Conservation (phyloP, 352 stramenopile species). For the Thraustochytrium sp. region DNA sequence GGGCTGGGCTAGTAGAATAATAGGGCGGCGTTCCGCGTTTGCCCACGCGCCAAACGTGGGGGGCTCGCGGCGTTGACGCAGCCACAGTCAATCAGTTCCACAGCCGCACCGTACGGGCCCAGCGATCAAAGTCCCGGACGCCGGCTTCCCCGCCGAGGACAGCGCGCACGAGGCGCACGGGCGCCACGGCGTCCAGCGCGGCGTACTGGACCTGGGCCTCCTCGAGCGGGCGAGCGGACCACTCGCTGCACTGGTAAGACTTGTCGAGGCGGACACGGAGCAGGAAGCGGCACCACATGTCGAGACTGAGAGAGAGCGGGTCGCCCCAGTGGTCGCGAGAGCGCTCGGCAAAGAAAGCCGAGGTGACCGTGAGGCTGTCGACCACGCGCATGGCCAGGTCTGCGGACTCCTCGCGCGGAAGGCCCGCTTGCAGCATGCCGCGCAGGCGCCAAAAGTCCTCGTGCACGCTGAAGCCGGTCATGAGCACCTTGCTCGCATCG, state of each 20-base stretch:
- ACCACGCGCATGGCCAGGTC: background rate
- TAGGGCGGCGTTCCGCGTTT: background rate
- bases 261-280: background rate
- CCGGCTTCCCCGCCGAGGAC: background rate
- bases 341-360: background rate
- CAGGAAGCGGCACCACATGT: background rate
- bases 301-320: background rate
- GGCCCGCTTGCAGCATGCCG: background rate
- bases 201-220: background rate
- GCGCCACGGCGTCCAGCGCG: conserved; percentile 9
- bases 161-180: background rate
- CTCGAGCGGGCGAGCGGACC: background rate
- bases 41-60: background rate
- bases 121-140: background rate
- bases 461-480: conserved; percentile 19
- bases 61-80: background rate
- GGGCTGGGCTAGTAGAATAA: too few relatives aligned
- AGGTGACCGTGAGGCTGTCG: background rate
- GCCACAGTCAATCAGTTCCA: background rate
- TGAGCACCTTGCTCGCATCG: background rate
- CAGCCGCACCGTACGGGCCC: background rate
- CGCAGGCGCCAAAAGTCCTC: conserved; percentile 7
- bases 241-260: conserved; percentile 34
- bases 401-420: background rate
- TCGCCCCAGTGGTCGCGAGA: background rate